Evolutionary conservation across 2,329 filamentous ascomycete genomes (phyloP), one percentile per base, ranked within the genome.

Genomic region (Penicillium expansum): DNA sequence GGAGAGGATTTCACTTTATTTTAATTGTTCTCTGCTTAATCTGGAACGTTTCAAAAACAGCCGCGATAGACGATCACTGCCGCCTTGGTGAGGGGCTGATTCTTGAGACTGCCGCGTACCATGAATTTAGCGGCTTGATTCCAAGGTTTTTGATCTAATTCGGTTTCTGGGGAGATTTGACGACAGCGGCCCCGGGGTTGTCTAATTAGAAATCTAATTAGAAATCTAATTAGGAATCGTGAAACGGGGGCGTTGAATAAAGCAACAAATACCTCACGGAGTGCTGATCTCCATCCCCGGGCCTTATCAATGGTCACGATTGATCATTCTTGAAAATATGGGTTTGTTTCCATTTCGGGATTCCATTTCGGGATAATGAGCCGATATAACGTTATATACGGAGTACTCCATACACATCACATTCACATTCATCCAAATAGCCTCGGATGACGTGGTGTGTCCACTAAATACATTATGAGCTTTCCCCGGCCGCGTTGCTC

Each of bases 31-130:
- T 22, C 9, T 33, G 0, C 10, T 63, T 20, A 58, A 59, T n/a
- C 48, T 57, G 58, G 58, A 56, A 64, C 50, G 48, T 56, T 48
- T 54, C 29, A 24, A 30, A 62, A 57, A 60, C 60, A 57, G 56
- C 52, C 58, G 58, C 60, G 55, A 30, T 59, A 45, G 59, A 55
- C 41, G 54, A 60, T 59, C 61, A 47, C 27, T 48, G 51, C 55
- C 60, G 48, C 52, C 37, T 62, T 48, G 22, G 29, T 52, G 51
- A 57, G 20, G 9, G 8, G 8, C 8, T 22, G 7, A 10, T 32
- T 10, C 13, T 11, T 8, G 11, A 32, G 42, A 18, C 6, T 30
- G 24, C 24, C 14, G 14, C 29, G 10, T n/a, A 18, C 50, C 32
- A 44, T 35, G 20, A 10, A 20, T 41, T 32, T 18, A 5, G 5